Evolutionary conservation across 2,329 filamentous ascomycete genomes (phyloP), one percentile per base, ranked within the genome.

Genomic region (Fusarium temperatum): DNA sequence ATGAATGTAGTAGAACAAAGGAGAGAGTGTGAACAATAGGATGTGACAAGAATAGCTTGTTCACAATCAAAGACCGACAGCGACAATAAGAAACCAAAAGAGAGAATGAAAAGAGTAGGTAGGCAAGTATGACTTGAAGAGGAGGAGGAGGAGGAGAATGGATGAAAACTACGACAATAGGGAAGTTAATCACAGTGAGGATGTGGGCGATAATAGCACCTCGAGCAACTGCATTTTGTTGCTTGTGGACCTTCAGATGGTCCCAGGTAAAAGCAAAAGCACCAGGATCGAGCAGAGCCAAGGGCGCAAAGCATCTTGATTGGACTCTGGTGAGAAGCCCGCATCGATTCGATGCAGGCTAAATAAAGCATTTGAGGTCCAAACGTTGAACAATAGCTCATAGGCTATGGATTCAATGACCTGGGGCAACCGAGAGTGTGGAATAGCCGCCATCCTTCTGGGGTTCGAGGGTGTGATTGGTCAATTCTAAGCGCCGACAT

Each of bases 371-470:
- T 66, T 64, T 22, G 58, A 65, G 59, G 54, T 65, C 71, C 47
- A 68, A 67, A 57, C 55, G 66, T 66, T 67, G 36, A 65, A 61
- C 62, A 66, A 70, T 60, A 69, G 66, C 67, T 75, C 71, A 78
- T 78, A 78, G 75, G 77, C 70, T 64, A 76, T 72, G 72, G 57
- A 36, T 75, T 72, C 72, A 69, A 65, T 72, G 69, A 70, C 64
- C 73, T 78, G 75, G 74, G 66, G 73, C 73, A 78, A 56, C 68
- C 63, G 47, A 58, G 65, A 50, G 81, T 82, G 69, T 82, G 78
- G 77, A 79, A 81, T 83, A 84, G 81, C 82, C 84, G 84, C 84
- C 81, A 44, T 74, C 60, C 18, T 39, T 55, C 41, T 51, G 63
- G 30, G 63, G 62, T 61, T 51, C 47, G 48, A 64, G n/a, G 44